These are phyloP conservation scores for Pseudogymnoascus sp. DNA, from an alignment of 2,329 filamentous ascomycete species.

Conservation along the genomic window DNA sequence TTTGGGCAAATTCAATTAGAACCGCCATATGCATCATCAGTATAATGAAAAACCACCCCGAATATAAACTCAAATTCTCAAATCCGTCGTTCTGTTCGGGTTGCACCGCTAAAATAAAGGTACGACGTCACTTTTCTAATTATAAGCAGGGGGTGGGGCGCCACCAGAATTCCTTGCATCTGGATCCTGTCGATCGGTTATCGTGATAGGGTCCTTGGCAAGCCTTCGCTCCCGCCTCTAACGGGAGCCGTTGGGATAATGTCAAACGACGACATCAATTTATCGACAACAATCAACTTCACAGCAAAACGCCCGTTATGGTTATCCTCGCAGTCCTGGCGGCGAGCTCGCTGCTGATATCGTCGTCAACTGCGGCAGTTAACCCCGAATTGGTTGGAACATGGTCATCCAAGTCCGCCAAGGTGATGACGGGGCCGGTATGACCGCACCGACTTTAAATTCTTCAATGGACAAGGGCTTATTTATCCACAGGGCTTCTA, in stretches of 20 bases:
- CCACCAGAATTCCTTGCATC: constrained; percentile 5
- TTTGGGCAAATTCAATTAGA: background rate
- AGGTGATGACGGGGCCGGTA: constrained; percentile 63
- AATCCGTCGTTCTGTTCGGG: background rate
- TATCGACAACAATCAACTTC: background rate
- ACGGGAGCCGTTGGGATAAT: background rate
- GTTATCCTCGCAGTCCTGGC: constrained; percentile 20
- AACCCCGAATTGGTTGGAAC: constrained; percentile 55
- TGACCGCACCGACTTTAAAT: constrained; percentile 25
- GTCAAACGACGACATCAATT: background rate
- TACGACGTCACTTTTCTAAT: constrained; percentile 8
- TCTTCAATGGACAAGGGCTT: constrained; percentile 19
- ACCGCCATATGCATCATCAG: background rate
- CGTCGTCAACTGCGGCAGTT: constrained; percentile 32
- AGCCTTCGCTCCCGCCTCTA: constrained; percentile 3
- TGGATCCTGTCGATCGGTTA: background rate
- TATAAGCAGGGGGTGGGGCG: constrained; percentile 5
- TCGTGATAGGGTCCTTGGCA: background rate
- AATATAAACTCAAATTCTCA: background rate
- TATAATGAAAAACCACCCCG: background rate
- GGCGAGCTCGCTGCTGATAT: constrained; percentile 22
- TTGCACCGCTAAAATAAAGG: background rate
- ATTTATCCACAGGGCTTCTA: constrained; percentile 52
- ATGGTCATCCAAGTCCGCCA: constrained; percentile 64
- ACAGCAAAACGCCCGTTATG: background rate